Percentiles rank a stretch among this genome's conserved stretches.
These are phyloP conservation scores for Candida sojae DNA, from an alignment of 1,139 yeast species.

Conservation along the genomic window DNA sequence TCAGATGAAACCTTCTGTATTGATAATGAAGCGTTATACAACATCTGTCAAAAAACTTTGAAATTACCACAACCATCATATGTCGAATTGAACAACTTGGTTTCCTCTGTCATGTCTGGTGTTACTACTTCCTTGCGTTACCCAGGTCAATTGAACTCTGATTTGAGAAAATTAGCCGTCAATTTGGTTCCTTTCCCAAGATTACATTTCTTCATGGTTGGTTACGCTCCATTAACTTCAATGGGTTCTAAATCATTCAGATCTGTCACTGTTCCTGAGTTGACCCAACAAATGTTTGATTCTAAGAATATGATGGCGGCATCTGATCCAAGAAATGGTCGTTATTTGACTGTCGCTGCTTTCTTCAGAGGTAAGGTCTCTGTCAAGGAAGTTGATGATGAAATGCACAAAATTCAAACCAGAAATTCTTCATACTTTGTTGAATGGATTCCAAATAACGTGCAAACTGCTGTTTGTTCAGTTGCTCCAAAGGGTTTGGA, in stretches of 20 bases:
- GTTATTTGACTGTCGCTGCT: slow-evolving; percentile 92
- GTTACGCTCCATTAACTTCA: slow-evolving; percentile 88
- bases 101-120: slow-evolving; percentile 91
- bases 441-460: slow-evolving; percentile 97
- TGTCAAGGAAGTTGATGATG: slow-evolving; percentile 91
- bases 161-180: slow-evolving; percentile 87
- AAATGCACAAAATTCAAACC: slow-evolving; percentile 82
- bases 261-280: slow-evolving; percentile 83
- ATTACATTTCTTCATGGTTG: slow-evolving; percentile 92
- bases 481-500: slow-evolving; percentile 85
- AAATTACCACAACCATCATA: slow-evolving; percentile 79
- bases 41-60: slow-evolving; percentile 83
- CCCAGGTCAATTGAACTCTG: slow-evolving; percentile 93
- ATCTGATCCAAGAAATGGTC: slow-evolving; percentile 85
- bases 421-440: slow-evolving; percentile 82
- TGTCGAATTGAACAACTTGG: slow-evolving; percentile 75
- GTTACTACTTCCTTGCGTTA: slow-evolving; percentile 86
- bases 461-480: slow-evolving; percentile 89
- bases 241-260: slow-evolving; percentile 79
- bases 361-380: slow-evolving; percentile 93
- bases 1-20: slow-evolving; percentile 93
- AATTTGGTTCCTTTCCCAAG: slow-evolving; percentile 94
- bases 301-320: slow-evolving; percentile 96
- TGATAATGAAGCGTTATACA: slow-evolving; percentile 90
- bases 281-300: slow-evolving; percentile 92